Evolutionary conservation across 495 filamentous ascomycete genomes (phyloP).

Genomic region (Hyaloscypha finlandica): DNA sequence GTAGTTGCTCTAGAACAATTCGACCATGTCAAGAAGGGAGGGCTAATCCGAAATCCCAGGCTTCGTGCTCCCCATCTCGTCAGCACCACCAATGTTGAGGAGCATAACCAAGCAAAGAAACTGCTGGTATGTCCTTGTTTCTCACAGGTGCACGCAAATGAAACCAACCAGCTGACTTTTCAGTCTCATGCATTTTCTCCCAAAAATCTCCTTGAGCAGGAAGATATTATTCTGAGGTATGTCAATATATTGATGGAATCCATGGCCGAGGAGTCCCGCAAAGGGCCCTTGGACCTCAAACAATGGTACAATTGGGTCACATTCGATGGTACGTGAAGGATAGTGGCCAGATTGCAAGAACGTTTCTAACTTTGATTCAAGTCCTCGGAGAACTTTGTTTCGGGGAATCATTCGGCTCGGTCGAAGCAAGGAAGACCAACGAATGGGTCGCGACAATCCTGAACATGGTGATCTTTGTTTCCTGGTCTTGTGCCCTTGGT

Average conservation of each 20-base stretch:
- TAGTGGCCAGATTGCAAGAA: too few relatives aligned
- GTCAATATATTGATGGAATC: slow-evolving; percentile 47
- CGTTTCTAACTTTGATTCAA: slow-evolving; percentile 36
- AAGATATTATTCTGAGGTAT: slow-evolving; percentile 45
- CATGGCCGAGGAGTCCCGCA: slow-evolving; percentile 12
- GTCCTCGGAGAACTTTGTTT: slow-evolving; percentile 61
- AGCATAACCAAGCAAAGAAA: slow-evolving; percentile 34
- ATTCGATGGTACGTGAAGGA: slow-evolving; percentile 38
- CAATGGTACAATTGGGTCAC: slow-evolving; percentile 49
- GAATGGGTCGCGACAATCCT: slow-evolving; percentile 40
- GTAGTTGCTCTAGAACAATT: too few relatives aligned
- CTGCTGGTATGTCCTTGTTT: slow-evolving; percentile 35
- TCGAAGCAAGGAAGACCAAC: slow-evolving; percentile 45
- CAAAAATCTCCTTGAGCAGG: slow-evolving; percentile 46
- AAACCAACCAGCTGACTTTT: not conserved
- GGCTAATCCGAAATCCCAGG: not conserved
- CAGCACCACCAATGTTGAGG: not conserved
- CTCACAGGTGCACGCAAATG: not conserved
- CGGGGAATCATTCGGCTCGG: slow-evolving; percentile 50
- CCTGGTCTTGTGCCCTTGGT: not conserved
- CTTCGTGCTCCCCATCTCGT: not conserved
- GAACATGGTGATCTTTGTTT: slow-evolving; percentile 33
- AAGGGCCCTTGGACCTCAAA: slow-evolving; percentile 44
- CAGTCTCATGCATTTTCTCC: slow-evolving; percentile 54
- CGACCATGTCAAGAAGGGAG: too few relatives aligned